phyloP scores from a whole-genome alignment of 441 rosid species.

The Monsonia emarginata region DNA sequence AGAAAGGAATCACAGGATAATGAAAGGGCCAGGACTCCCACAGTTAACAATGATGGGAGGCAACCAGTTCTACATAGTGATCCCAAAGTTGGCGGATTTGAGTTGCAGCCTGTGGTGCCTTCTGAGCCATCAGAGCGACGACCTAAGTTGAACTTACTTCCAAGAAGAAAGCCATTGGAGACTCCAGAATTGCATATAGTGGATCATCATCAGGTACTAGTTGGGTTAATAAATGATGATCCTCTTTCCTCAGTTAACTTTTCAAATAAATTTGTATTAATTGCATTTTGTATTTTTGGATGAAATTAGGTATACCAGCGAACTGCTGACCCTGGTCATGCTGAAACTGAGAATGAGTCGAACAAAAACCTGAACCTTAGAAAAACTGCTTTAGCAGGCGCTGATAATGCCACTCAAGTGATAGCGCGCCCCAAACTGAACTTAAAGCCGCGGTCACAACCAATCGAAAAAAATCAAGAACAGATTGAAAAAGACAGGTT shows the following conservation, averaged over 20 bases:
- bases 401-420: constrained; percentile 38
- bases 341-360: constrained; percentile 26
- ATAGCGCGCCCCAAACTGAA: constrained; percentile 50
- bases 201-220: constrained; percentile 38
- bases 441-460: constrained; percentile 55
- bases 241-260: constrained; percentile 4
- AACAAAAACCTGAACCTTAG: constrained; percentile 26
- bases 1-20: constrained; percentile 30
- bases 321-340: constrained; percentile 22
- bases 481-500: constrained; percentile 53
- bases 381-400: constrained; percentile 31
- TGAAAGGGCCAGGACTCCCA: constrained; percentile 24
- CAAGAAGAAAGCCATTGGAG: constrained; percentile 52
- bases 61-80: constrained; percentile 24
- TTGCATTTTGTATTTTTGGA: constrained; percentile 17
- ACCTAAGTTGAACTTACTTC: constrained; percentile 59
- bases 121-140: constrained; percentile 44
- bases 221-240: not conserved
- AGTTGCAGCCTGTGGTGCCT: constrained; percentile 27
- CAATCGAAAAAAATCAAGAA: constrained; percentile 37
- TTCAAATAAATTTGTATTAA: not conserved
- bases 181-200: constrained; percentile 30
- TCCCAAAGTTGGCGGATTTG: constrained; percentile 29
- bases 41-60: constrained; percentile 22
- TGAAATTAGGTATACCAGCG: constrained; percentile 26